Percentiles rank a stretch among this genome's conserved stretches.
These are phyloP conservation scores for Marchantia polymorpha DNA, from an alignment of 225 moss, liverwort and hornwort species.

Conservation along the genomic window DNA sequence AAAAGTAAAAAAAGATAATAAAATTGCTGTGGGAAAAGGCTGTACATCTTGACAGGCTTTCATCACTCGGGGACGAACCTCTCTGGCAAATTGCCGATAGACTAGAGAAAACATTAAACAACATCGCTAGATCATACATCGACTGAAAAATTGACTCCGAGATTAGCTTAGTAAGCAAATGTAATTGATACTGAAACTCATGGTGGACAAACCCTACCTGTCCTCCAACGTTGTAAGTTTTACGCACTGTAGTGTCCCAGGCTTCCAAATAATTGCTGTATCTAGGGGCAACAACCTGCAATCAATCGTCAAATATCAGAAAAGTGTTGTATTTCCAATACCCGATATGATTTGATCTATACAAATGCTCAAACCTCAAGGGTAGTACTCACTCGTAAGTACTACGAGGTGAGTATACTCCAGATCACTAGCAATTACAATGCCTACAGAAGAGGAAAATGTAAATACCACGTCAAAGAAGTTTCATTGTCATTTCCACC, in stretches of 20 bases:
- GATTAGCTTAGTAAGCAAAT: no score
- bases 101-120: no score
- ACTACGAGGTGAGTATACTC: not conserved
- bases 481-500: not conserved
- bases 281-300: constrained; percentile 80
- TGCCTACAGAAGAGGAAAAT: not conserved
- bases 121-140: not conserved
- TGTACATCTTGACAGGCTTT: no score
- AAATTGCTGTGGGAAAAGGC: no score
- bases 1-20: no score
- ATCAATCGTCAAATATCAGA: not conserved
- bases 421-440: not conserved
- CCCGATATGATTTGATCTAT: not conserved
- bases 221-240: constrained; percentile 67
- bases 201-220: constrained; percentile 38
- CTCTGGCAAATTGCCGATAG: no score
- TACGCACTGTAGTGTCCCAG: constrained; percentile 77
- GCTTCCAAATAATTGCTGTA: constrained; percentile 79
- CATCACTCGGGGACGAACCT: no score
- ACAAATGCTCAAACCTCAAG: not conserved
- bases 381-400: not conserved
- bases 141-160: no score
- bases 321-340: not conserved
- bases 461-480: not conserved
- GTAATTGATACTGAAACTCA: not conserved